Evolutionary conservation across 352 stramenopile species (phyloP).

Genomic region (Pythium volutum): DNA sequence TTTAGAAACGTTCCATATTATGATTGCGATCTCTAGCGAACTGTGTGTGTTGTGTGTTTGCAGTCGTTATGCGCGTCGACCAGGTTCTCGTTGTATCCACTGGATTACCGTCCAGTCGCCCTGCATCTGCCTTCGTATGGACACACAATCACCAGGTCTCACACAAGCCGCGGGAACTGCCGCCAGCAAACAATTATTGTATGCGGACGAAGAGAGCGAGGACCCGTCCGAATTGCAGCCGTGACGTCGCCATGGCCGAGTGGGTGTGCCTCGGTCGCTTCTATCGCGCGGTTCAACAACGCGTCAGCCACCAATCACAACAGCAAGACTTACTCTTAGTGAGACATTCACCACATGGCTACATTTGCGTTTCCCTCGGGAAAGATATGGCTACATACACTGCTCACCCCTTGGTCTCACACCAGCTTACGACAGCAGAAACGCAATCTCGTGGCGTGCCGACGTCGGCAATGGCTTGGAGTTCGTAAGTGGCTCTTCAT

Average conservation of each 20-base stretch:
- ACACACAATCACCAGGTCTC: too few relatives aligned
- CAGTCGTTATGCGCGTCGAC: background rate
- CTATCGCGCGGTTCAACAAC: too few relatives aligned
- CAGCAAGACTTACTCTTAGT: too few relatives aligned
- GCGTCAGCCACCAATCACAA: constrained; percentile 78
- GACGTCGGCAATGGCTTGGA: background rate
- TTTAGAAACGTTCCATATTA: too few relatives aligned
- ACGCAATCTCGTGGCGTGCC: constrained; percentile 6
- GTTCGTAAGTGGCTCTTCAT: background rate
- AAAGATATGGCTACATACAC: background rate
- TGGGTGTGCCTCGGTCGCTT: constrained; percentile 90
- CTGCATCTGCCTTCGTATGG: too few relatives aligned
- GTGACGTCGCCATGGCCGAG: constrained; percentile 50
- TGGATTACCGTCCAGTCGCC: background rate
- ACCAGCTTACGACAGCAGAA: constrained; percentile 15
- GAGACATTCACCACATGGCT: constrained; percentile 1
- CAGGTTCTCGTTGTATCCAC: background rate
- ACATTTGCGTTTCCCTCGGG: background rate
- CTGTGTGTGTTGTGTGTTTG: background rate
- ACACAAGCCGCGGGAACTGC: constrained; percentile 48
- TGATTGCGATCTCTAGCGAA: too few relatives aligned
- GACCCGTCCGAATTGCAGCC: constrained; percentile 59
- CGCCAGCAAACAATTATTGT: constrained; percentile 73
- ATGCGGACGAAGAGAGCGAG: constrained; percentile 42
- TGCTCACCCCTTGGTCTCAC: background rate